A percentile compares a stretch with the other conserved stretches of the same genome.
phyloP scores from a whole-genome alignment of 495 filamentous ascomycete genomes.

The Xylaria grammica region DNA sequence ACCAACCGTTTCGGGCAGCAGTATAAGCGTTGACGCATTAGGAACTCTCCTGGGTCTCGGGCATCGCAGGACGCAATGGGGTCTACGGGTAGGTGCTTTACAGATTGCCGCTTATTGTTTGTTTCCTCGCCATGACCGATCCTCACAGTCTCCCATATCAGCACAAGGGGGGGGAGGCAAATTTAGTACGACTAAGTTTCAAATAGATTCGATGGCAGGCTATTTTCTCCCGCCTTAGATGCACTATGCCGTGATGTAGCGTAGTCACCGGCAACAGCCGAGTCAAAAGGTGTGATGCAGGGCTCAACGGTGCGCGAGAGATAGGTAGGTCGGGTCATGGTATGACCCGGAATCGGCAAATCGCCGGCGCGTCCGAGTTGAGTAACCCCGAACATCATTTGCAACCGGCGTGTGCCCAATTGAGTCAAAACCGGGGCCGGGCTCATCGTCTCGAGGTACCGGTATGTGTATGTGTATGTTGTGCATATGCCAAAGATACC shows the following conservation, averaged over 20 bases:
- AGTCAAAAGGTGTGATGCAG: conserved; percentile 4
- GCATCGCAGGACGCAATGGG: too few relatives aligned
- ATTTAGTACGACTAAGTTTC: background rate
- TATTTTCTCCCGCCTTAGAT: background rate
- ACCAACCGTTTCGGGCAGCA: background rate
- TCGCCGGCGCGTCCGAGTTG: conserved; percentile 23
- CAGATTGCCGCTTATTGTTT: background rate
- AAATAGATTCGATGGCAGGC: background rate
- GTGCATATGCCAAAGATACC: conserved; percentile 6
- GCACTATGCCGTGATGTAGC: background rate
- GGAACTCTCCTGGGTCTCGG: background rate
- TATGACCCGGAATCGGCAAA: conserved; percentile 13
- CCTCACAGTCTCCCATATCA: background rate
- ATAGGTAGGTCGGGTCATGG: background rate
- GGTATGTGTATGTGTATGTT: conserved; percentile 5
- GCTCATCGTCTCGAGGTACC: too few relatives aligned
- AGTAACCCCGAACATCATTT: conserved; percentile 21
- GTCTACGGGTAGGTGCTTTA: too few relatives aligned
- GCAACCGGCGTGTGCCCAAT: conserved; percentile 14
- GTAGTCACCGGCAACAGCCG: background rate
- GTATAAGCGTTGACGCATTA: background rate
- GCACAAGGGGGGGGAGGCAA: too few relatives aligned
- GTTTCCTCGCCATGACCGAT: background rate
- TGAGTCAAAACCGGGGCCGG: conserved; percentile 6
- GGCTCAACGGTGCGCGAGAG: conserved; percentile 6